Evolutionary conservation across 441 rosid species (phyloP), one percentile per base, ranked within the genome.

Genomic region (Croton laevigatus): DNA sequence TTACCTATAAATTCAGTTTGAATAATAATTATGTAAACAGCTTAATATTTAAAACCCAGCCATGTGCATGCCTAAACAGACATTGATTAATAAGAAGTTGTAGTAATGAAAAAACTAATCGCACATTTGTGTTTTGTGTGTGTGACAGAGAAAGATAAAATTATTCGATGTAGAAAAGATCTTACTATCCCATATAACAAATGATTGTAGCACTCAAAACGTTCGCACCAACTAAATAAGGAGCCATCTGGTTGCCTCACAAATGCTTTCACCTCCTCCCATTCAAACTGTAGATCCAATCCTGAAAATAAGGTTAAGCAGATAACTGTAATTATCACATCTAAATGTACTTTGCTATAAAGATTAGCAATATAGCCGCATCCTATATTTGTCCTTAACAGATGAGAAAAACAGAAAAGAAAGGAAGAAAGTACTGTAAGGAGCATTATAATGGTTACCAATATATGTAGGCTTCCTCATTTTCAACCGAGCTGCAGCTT

Each of bases 171-270:
- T 46, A 51, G n/a, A 66, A 68, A 65, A 64, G 64, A 71, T 79
- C 90, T 83, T 80, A 94, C 98, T 68, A 84, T 88, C 66, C 87
- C 89, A 68, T 88, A 81, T 23, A 90, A 71, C 65, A 90, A 76
- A 81, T 87, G 88, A 36, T 62, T 82, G 81, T 87, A 84, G 87
- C 97, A 91, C 46, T 82, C 84, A 78, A 86, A 87, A 59, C 97
- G 95, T 81, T 94, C 97, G 68, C 81, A 89, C 98, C 98, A 94
- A 76, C 97, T 90, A 81, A 94, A 91, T 61, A 91, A 78, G 46
- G 88, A 82, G 32, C 97, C 98, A 81, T 94, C 97, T 45, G 90
- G 90, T 78, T 89, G 97, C 69, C 83, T 80, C 70, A 84, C 66
- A 78, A 94, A 94, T 66, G 94, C 97, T 67, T 90, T 72, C 8